These are phyloP conservation scores for Plenodomus tracheiphilus DNA, from an alignment of 2,329 filamentous ascomycete species.

Conservation along the genomic window DNA sequence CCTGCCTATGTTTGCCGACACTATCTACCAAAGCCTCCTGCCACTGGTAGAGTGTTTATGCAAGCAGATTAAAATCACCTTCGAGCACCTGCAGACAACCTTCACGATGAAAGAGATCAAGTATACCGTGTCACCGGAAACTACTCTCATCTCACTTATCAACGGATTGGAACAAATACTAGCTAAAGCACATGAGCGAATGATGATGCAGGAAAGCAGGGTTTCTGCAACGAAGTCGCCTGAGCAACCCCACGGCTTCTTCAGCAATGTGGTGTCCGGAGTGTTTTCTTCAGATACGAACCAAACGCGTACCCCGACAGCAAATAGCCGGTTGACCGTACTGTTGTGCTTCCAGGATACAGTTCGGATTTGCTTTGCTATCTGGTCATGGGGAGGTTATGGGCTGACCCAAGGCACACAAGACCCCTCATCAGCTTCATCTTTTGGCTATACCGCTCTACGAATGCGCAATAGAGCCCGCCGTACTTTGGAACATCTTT, in stretches of 20 bases:
- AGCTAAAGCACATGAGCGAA: slow-evolving; percentile 80
- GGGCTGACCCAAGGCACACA: slow-evolving; percentile 60
- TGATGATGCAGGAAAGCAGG: slow-evolving; percentile 75
- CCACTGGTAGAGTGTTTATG: slow-evolving; percentile 91
- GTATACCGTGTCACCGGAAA: slow-evolving; percentile 59
- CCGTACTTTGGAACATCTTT: slow-evolving; percentile 87
- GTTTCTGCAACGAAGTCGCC: slow-evolving; percentile 72
- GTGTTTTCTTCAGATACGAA: slow-evolving; percentile 80
- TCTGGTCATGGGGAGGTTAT: slow-evolving; percentile 90
- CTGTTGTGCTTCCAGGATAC: slow-evolving; percentile 96
- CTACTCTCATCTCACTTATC: slow-evolving; percentile 80
- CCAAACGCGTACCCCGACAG: slow-evolving; percentile 79
- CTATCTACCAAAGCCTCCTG: slow-evolving; percentile 87
- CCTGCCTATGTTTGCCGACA: slow-evolving; percentile 78
- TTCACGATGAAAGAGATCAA: slow-evolving; percentile 53
- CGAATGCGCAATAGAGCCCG: slow-evolving; percentile 89
- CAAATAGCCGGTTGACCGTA: slow-evolving; percentile 91
- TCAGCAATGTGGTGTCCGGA: slow-evolving; percentile 91
- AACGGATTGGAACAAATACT: slow-evolving; percentile 91
- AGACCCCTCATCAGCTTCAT: slow-evolving; percentile 72
- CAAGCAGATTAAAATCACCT: slow-evolving; percentile 72
- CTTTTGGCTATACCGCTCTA: slow-evolving; percentile 86
- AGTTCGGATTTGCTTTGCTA: slow-evolving; percentile 85
- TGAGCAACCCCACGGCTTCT: slow-evolving; percentile 83
- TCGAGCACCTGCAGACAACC: slow-evolving; percentile 68